phyloP scores from a whole-genome alignment of 176 grass and related monocot species.

The Eragrostis curvula region DNA sequence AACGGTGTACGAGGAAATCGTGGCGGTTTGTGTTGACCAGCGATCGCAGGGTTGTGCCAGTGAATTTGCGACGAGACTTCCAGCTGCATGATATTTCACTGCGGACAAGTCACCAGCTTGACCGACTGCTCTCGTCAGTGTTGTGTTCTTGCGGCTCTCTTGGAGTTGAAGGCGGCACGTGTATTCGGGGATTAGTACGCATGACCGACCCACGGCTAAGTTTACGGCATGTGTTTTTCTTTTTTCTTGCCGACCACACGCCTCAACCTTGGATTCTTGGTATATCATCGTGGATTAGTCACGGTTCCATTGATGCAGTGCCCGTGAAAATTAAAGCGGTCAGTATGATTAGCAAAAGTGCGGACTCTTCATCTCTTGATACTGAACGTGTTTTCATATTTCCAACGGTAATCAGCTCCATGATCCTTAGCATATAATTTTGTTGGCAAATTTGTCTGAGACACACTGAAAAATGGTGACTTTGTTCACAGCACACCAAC shows the following conservation, averaged over 20 bases:
- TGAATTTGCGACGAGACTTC: conserved; percentile 7
- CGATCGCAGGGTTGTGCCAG: neutral
- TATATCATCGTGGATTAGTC: neutral
- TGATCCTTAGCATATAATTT: too few species aligned
- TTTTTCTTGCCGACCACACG: neutral
- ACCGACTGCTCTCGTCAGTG: neutral
- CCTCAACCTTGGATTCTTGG: neutral
- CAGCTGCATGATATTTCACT: neutral
- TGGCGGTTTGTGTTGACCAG: too few species aligned
- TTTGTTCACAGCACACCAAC: too few species aligned
- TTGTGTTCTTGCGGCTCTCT: neutral
- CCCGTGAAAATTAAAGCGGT: neutral
- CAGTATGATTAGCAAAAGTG: neutral
- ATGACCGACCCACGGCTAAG: neutral
- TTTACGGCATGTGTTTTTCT: neutral
- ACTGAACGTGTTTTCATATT: neutral
- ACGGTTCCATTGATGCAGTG: neutral
- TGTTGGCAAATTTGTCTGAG: too few species aligned
- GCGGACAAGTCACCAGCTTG: neutral
- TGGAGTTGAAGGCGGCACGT: too few species aligned
- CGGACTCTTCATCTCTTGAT: neutral
- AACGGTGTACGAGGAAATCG: too few species aligned
- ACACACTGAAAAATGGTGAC: too few species aligned
- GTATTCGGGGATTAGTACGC: neutral
- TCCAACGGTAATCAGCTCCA: neutral